phyloP scores from a whole-genome alignment of 352 stramenopile species.

The Phytophthora pini region DNA sequence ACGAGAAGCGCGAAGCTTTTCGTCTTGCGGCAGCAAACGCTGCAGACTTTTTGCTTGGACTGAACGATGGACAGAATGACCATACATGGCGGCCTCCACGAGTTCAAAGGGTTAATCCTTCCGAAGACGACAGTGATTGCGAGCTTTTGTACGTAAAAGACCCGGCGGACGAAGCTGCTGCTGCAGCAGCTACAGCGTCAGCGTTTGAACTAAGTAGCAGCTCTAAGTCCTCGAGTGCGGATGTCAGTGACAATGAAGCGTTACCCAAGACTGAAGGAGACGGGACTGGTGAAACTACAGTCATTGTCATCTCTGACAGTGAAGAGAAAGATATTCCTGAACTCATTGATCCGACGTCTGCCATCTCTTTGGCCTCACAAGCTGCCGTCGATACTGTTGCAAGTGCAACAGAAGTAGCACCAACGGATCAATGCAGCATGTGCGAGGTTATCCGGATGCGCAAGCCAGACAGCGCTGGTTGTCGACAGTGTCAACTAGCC shows the following conservation, averaged over 20 bases:
- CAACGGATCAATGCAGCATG: slow-evolving; percentile 16
- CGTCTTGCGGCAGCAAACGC: slow-evolving; percentile 38
- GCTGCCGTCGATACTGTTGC: too few species aligned
- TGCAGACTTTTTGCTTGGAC: slow-evolving; percentile 41
- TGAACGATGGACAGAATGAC: slow-evolving; percentile 25
- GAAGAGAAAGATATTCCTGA: slow-evolving; percentile 4
- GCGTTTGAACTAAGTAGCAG: slow-evolving; percentile 4
- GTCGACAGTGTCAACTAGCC: slow-evolving; percentile 21
- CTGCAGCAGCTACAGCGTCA: background rate
- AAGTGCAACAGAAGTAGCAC: background rate
- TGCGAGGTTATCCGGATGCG: slow-evolving; percentile 37
- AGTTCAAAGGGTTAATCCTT: background rate
- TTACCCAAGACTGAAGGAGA: background rate
- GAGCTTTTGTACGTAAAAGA: slow-evolving; percentile 17
- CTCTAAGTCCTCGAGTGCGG: background rate
- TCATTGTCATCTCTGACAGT: background rate
- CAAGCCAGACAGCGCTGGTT: slow-evolving; percentile 24
- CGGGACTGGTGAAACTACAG: background rate
- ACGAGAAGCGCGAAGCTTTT: slow-evolving; percentile 50
- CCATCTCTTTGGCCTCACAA: too few species aligned
- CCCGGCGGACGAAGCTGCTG: slow-evolving; percentile 2
- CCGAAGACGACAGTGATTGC: slow-evolving; percentile 8
- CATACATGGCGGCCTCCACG: slow-evolving; percentile 9
- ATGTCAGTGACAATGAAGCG: background rate
- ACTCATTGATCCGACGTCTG: background rate